Conservation (phyloP, 148 eudicot species). For the Rhododendron vialii region DNA sequence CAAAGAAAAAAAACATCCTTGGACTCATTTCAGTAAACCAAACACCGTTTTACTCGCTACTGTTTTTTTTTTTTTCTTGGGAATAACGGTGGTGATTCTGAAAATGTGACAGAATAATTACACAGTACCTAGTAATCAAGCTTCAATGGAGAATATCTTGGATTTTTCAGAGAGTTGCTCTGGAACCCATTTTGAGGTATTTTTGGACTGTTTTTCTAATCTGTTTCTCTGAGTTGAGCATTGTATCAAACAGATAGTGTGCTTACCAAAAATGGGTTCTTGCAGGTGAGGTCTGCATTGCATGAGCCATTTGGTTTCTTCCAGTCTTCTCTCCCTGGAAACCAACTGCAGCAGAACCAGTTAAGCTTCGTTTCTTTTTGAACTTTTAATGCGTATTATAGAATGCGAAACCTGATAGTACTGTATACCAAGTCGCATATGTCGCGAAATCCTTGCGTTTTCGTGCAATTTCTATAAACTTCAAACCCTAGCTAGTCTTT, state of each 20-base stretch:
- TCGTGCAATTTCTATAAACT: too few relatives aligned
- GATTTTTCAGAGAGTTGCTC: slow-evolving; percentile 50
- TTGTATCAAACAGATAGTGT: not conserved
- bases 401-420: too few relatives aligned
- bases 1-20: not conserved
- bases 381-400: too few relatives aligned
- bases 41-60: not conserved
- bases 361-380: slow-evolving; percentile 2
- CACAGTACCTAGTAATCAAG: slow-evolving; percentile 18
- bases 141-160: slow-evolving; percentile 26
- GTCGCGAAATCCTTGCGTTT: too few relatives aligned
- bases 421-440: too few relatives aligned
- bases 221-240: not conserved
- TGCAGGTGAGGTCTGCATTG: slow-evolving; percentile 28
- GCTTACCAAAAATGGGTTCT: not conserved
- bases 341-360: slow-evolving; percentile 25
- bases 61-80: not conserved
- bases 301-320: slow-evolving; percentile 24
- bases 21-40: not conserved
- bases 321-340: slow-evolving; percentile 18
- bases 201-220: not conserved
- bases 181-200: slow-evolving; percentile 21
- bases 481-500: too few relatives aligned
- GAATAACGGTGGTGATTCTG: not conserved
- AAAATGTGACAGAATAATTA: slow-evolving; percentile 23